Conservation (phyloP, 345 rosid species). For the Gossypium sturtianum region DNA sequence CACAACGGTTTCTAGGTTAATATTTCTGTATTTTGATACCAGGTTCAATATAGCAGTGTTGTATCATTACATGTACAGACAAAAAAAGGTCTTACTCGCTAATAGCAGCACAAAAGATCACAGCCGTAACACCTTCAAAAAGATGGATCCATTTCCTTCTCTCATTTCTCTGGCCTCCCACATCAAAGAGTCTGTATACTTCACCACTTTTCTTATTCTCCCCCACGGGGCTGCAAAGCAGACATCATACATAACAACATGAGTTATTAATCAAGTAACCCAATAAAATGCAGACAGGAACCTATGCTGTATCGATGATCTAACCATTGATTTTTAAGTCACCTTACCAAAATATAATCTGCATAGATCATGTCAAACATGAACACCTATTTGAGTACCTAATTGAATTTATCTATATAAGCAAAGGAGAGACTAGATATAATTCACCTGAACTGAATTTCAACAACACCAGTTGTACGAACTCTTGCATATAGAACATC, state of each 20-base stretch:
- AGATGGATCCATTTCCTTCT: conserved; percentile 99
- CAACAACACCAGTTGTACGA: conserved; percentile 96
- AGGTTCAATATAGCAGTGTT: neutral
- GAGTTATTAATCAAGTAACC: neutral
- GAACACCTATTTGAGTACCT: neutral
- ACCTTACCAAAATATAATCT: neutral
- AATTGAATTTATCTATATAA: neutral
- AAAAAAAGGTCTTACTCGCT: conserved; percentile 75
- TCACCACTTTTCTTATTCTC: conserved; percentile 96
- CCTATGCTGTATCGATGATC: neutral
- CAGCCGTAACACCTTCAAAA: conserved; percentile 98
- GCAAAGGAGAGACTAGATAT: neutral
- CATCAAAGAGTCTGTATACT: conserved; percentile 96
- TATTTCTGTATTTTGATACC: neutral
- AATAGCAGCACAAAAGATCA: conserved; percentile 93
- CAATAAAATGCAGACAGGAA: neutral
- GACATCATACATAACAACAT: conserved; percentile 14
- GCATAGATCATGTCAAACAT: neutral
- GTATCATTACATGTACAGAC: neutral
- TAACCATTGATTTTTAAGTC: neutral
- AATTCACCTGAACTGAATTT: conserved; percentile 95
- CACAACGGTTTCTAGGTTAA: conserved; percentile 1
- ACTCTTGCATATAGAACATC: conserved; percentile 95
- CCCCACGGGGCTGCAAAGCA: conserved; percentile 83
- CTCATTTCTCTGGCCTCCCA: conserved; percentile 98